A percentile compares a stretch with the other conserved stretches of the same genome.
These are phyloP conservation scores for Blastocystis sp. DNA, from an alignment of 352 stramenopile genomes.

Conservation along the genomic window DNA sequence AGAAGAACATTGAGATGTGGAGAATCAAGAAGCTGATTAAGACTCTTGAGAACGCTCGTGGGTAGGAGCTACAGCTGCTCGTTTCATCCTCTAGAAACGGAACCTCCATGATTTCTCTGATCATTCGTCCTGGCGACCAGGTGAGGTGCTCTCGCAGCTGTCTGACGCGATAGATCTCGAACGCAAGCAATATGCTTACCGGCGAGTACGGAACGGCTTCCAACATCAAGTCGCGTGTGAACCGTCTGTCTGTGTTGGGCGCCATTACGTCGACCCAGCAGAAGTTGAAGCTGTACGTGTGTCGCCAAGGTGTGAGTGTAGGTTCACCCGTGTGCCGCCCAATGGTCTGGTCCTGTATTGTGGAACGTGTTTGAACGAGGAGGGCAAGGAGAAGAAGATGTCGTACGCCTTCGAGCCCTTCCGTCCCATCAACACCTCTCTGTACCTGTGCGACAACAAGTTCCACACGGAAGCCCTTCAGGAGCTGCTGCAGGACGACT, in stretches of 20 bases:
- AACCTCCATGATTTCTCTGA: constrained; percentile 98
- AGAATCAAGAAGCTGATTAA: constrained; percentile 99
- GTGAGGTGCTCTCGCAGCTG: constrained; percentile 43
- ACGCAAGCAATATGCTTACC: constrained; percentile 90
- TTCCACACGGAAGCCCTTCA: constrained; percentile 94
- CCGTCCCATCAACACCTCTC: constrained; percentile 98
- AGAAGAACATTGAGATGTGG: constrained; percentile 95
- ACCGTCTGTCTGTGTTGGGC: constrained; percentile 88
- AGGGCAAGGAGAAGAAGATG: constrained; percentile 96
- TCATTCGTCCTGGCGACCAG: constrained; percentile 94
- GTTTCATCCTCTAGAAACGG: constrained; percentile 70
- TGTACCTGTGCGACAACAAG: constrained; percentile 99
- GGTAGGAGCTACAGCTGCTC: constrained; percentile 64
- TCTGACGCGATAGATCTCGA: constrained; percentile 70
- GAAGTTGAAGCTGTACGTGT: constrained; percentile 87
- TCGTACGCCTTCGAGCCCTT: constrained; percentile 99
- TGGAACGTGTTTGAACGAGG: constrained; percentile 94
- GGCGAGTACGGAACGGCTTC: constrained; percentile 97
- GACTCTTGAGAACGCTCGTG: constrained; percentile 66
- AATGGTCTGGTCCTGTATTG: constrained; percentile 98
- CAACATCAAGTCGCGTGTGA: constrained; percentile 99
- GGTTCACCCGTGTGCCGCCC: constrained; percentile 65
- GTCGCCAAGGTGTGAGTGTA: not conserved
- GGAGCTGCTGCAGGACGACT: constrained; percentile 94
- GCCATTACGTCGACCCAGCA: constrained; percentile 98